These are phyloP conservation scores for Cadophora sp. DNA, from an alignment of 2,329 filamentous ascomycete species.

Conservation along the genomic window DNA sequence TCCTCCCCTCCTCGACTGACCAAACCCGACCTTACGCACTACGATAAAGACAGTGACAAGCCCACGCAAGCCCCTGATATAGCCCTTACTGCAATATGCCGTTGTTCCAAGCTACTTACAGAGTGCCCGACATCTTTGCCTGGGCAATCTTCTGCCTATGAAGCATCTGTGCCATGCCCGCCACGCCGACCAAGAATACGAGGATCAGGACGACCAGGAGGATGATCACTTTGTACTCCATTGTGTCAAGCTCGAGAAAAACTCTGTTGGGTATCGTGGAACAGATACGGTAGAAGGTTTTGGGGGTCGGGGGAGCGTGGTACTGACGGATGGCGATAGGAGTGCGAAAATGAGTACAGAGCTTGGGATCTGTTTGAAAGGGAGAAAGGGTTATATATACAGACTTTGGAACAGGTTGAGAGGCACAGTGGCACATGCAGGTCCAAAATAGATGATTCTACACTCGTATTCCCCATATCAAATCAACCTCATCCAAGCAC, in stretches of 20 bases:
- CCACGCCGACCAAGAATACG: background rate
- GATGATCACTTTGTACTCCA: constrained; percentile 5
- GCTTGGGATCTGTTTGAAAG: background rate
- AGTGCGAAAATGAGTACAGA: background rate
- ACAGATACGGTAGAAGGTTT: background rate
- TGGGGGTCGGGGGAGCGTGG: background rate
- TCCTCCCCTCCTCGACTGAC: too few relatives aligned
- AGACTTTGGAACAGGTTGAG: background rate
- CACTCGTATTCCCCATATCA: background rate
- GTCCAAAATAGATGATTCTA: background rate
- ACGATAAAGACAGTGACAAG: too few relatives aligned
- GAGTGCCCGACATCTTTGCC: background rate
- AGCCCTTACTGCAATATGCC: background rate
- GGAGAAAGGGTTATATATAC: background rate
- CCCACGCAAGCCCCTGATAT: background rate
- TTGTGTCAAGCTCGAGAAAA: background rate
- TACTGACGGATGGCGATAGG: background rate
- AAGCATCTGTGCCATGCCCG: constrained; percentile 1
- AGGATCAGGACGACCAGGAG: background rate
- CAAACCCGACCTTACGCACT: too few relatives aligned
- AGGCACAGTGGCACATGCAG: background rate
- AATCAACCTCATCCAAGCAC: background rate
- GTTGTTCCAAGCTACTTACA: background rate
- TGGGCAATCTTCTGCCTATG: background rate
- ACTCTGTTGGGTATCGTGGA: background rate